phyloP scores from a whole-genome alignment of 768 basidiomycete species.

The Amanita pallidorosea region DNA sequence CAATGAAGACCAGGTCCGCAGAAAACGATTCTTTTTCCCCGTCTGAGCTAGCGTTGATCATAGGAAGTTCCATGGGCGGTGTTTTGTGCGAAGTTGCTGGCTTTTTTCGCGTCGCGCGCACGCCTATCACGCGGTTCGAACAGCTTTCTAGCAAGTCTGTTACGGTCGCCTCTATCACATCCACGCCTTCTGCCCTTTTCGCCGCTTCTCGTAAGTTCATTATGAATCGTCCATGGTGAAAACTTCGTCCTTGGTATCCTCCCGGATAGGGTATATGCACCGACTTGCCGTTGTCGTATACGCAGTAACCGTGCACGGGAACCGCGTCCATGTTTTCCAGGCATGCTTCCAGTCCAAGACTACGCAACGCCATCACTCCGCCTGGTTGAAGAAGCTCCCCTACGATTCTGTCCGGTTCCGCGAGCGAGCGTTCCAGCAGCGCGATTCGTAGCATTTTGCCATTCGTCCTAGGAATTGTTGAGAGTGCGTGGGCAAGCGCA shows the following conservation, averaged over 20 bases:
- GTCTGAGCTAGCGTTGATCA: constrained; percentile 12
- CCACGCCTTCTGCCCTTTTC: constrained; percentile 47
- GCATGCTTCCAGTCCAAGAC: constrained; percentile 67
- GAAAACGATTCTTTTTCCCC: constrained; percentile 42
- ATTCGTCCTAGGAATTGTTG: constrained; percentile 36
- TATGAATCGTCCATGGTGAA: constrained; percentile 92
- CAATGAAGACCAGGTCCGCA: constrained; percentile 77
- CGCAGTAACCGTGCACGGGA: constrained; percentile 77
- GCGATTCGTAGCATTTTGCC: constrained; percentile 60
- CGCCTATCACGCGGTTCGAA: constrained; percentile 49
- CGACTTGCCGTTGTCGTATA: constrained; percentile 49
- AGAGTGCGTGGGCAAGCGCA: constrained; percentile 78
- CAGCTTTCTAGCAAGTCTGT: constrained; percentile 58
- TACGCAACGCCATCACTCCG: constrained; percentile 64
- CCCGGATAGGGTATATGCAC: constrained; percentile 89
- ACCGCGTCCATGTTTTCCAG: constrained; percentile 87
- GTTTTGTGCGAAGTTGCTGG: neutral
- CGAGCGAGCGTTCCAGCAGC: constrained; percentile 82
- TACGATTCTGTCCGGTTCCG: constrained; percentile 93
- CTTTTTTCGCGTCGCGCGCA: constrained; percentile 42
- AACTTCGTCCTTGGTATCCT: constrained; percentile 63
- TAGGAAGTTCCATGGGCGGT: neutral
- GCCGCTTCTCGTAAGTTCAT: constrained; percentile 66
- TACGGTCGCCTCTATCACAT: constrained; percentile 79
- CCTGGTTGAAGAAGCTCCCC: constrained; percentile 95